Conservation (phyloP, 352 stramenopile genomes). For the Phytopythium litorale region DNA sequence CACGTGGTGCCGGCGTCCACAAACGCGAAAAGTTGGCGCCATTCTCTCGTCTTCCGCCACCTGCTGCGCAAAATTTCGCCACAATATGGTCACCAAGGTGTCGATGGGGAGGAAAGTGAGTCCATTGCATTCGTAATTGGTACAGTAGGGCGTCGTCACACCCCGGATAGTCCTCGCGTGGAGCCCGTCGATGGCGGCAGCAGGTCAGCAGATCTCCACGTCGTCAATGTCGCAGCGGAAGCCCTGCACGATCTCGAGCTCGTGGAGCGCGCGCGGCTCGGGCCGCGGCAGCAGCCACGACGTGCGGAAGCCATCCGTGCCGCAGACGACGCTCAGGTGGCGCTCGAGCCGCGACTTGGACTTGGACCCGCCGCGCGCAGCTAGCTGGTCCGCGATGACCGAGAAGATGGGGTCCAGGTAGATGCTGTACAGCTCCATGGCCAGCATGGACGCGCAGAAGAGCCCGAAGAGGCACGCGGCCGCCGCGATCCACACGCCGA, state of each 20-base stretch:
- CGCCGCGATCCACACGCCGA: slow-evolving; percentile 65
- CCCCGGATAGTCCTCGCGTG: no score
- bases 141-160: no score
- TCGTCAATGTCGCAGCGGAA: slow-evolving; percentile 27
- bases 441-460: slow-evolving; percentile 74
- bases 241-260: slow-evolving; percentile 62
- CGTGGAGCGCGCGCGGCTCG: slow-evolving; percentile 35
- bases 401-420: slow-evolving; percentile 50
- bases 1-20: neutral
- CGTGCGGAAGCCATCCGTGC: slow-evolving; percentile 57
- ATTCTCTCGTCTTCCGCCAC: neutral
- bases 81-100: neutral
- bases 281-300: slow-evolving; percentile 64
- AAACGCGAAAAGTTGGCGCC: neutral
- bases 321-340: slow-evolving; percentile 73
- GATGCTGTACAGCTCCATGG: slow-evolving; percentile 80
- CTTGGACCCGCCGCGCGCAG: slow-evolving; percentile 51
- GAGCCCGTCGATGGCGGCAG: no score
- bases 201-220: slow-evolving; percentile 24
- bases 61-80: neutral
- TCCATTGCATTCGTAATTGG: no score
- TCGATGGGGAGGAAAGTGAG: no score
- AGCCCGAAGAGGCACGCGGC: slow-evolving; percentile 67
- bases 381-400: slow-evolving; percentile 52
- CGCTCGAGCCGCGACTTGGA: slow-evolving; percentile 56